Conservation (phyloP, 106 monocot species). For the Dendrobium nobile region DNA sequence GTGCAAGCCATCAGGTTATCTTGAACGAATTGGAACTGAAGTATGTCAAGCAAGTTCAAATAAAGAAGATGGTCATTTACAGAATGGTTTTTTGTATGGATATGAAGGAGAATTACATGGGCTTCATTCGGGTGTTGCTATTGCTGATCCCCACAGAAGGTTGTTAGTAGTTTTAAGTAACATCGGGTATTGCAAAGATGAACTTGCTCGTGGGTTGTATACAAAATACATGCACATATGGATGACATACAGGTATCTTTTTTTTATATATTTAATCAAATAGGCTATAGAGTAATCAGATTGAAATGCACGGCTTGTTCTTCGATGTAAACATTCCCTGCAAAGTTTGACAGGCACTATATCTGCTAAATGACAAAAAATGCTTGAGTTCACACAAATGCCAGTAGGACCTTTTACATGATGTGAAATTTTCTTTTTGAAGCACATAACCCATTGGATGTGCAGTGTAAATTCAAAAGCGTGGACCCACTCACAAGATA, state of each 20-base stretch:
- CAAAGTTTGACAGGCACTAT: not conserved
- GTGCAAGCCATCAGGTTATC: conserved; percentile 60
- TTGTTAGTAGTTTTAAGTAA: conserved; percentile 84
- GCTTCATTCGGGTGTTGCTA: conserved; percentile 25
- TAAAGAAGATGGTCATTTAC: conserved; percentile 40
- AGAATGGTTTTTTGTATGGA: conserved; percentile 53
- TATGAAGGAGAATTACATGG: conserved; percentile 32
- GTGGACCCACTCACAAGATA: not conserved
- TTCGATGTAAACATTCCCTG: not conserved
- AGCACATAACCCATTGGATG: not conserved
- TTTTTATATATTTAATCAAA: not conserved
- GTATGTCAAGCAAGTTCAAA: conserved; percentile 45
- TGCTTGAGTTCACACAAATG: not conserved
- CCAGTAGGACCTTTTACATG: not conserved
- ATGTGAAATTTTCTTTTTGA: not conserved
- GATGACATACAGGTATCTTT: conserved; percentile 56
- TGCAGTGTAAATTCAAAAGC: not conserved
- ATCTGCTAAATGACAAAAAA: not conserved
- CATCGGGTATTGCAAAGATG: conserved; percentile 96
- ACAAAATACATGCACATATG: conserved; percentile 83
- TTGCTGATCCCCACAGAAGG: conserved; percentile 66
- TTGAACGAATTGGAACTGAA: conserved; percentile 76
- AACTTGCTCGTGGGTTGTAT: conserved; percentile 71
- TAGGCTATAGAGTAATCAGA: not conserved
- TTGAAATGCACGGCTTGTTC: not conserved